Evolutionary conservation across 1,284 basidiomycete genomes (phyloP).

Genomic region (Ganoderma sinense): DNA sequence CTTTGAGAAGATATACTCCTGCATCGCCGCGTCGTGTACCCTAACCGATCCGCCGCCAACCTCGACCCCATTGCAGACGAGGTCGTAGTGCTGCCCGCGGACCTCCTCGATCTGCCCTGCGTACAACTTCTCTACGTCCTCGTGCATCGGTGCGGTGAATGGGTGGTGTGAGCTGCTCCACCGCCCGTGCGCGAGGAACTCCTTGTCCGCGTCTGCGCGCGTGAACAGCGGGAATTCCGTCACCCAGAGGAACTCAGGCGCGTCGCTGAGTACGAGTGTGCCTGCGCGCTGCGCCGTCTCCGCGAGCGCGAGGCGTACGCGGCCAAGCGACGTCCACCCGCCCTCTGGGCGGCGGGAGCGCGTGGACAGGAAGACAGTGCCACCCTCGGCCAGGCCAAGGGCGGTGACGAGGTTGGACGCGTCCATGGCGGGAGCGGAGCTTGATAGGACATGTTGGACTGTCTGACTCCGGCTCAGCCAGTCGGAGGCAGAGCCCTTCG

Average conservation of each 20-base stretch:
- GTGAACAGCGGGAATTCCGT: slow-evolving; percentile 97
- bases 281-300: slow-evolving; percentile 69
- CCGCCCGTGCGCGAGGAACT: slow-evolving; percentile 81
- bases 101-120: slow-evolving; percentile 73
- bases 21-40: slow-evolving; percentile 88
- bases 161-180: slow-evolving; percentile 95
- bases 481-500: slow-evolving; percentile 46
- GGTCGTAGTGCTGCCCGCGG: slow-evolving; percentile 95
- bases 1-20: slow-evolving; percentile 83
- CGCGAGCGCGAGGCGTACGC: slow-evolving; percentile 73
- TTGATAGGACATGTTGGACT: slow-evolving; percentile 35
- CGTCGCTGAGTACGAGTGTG: slow-evolving; percentile 48
- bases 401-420: slow-evolving; percentile 31
- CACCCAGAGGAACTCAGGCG: slow-evolving; percentile 92
- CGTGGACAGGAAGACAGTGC: slow-evolving; percentile 52
- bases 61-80: slow-evolving; percentile 95
- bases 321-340: slow-evolving; percentile 85
- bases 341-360: slow-evolving; percentile 65
- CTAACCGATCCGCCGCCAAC: slow-evolving; percentile 95
- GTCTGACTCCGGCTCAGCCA: slow-evolving; percentile 54
- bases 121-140: slow-evolving; percentile 82
- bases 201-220: slow-evolving; percentile 87
- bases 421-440: neutral
- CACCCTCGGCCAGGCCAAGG: slow-evolving; percentile 29
- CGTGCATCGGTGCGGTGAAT: slow-evolving; percentile 94